Evolutionary conservation across 164 flowering plant species (phyloP).

Genomic region (Hamamelis virginiana): DNA sequence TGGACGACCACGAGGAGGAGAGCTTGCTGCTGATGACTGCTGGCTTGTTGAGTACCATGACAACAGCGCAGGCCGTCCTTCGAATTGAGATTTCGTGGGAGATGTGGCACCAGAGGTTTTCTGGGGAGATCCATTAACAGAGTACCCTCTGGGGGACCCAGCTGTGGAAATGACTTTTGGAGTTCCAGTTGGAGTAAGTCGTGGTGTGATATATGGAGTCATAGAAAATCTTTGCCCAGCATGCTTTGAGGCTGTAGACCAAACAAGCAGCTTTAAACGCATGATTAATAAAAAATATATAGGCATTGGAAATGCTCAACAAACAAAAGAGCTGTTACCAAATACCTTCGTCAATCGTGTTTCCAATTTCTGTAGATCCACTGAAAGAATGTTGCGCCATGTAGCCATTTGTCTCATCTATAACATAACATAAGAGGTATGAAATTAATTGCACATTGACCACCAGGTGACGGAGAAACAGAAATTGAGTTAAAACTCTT

Average conservation of each 20-base stretch:
- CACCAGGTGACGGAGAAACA: not conserved
- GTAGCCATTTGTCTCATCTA: slow-evolving; percentile 61
- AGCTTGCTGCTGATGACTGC: slow-evolving; percentile 90
- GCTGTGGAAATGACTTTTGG: slow-evolving; percentile 65
- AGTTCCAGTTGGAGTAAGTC: slow-evolving; percentile 77
- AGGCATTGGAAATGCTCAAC: not conserved
- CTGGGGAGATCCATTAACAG: slow-evolving; percentile 69
- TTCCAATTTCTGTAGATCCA: slow-evolving; percentile 37
- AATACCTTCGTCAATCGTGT: slow-evolving; percentile 55
- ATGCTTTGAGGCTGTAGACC: slow-evolving; percentile 46
- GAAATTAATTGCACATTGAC: not conserved
- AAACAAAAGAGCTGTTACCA: slow-evolving; percentile 3
- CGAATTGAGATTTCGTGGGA: slow-evolving; percentile 58
- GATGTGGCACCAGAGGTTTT: slow-evolving; percentile 62
- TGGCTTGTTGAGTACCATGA: slow-evolving; percentile 91
- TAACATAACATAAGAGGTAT: not conserved
- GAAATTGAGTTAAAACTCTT: not conserved
- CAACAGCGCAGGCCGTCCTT: slow-evolving; percentile 44
- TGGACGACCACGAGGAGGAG: slow-evolving; percentile 83
- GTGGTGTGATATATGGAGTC: slow-evolving; percentile 79
- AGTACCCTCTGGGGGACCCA: slow-evolving; percentile 74
- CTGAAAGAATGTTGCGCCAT: slow-evolving; percentile 24
- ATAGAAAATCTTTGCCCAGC: slow-evolving; percentile 56
- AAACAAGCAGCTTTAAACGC: slow-evolving; percentile 10
- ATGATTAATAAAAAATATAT: not conserved